Conservation (phyloP, 306 rosid genomes). For the Arachis hypogaea region DNA sequence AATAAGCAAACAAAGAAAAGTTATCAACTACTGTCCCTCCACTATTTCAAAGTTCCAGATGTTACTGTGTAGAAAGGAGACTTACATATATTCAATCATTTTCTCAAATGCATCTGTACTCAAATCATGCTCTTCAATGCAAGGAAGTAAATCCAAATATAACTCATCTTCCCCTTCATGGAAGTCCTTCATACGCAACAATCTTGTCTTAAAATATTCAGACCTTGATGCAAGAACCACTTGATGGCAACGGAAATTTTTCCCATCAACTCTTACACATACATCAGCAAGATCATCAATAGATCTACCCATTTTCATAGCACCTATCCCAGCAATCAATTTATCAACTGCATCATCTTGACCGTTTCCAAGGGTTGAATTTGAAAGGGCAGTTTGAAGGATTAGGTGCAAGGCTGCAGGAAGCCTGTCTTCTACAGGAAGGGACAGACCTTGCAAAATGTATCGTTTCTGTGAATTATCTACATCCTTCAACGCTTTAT, state of each 20-base stretch:
- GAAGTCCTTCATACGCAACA: conserved; percentile 80
- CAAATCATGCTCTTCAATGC: conserved; percentile 82
- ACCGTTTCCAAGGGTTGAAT: conserved; percentile 49
- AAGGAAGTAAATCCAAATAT: conserved; percentile 61
- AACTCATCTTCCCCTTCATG: conserved; percentile 64
- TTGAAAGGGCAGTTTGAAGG: conserved; percentile 62
- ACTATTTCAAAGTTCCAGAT: conserved; percentile 25
- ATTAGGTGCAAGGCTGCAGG: conserved; percentile 67
- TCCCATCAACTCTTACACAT: conserved; percentile 67
- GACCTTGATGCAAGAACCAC: conserved; percentile 93
- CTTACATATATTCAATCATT: conserved; percentile 92
- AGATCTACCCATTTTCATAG: conserved; percentile 51
- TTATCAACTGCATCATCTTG: conserved; percentile 46
- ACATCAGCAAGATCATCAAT: conserved; percentile 85
- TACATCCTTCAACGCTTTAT: conserved; percentile 73
- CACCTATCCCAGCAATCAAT: conserved; percentile 41
- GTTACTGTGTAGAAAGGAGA: conserved; percentile 35
- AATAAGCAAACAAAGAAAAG: conserved; percentile 18
- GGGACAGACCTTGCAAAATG: conserved; percentile 82
- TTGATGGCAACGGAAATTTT: conserved; percentile 78
- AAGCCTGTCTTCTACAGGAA: conserved; percentile 87
- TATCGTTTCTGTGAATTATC: conserved; percentile 83
- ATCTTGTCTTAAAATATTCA: conserved; percentile 89
- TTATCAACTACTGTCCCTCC: conserved; percentile 26
- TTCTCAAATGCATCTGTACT: conserved; percentile 83